Percentiles rank a stretch among this genome's conserved stretches.
Conservation (phyloP, 148 eudicot genomes). For the Bassia scoparia region DNA sequence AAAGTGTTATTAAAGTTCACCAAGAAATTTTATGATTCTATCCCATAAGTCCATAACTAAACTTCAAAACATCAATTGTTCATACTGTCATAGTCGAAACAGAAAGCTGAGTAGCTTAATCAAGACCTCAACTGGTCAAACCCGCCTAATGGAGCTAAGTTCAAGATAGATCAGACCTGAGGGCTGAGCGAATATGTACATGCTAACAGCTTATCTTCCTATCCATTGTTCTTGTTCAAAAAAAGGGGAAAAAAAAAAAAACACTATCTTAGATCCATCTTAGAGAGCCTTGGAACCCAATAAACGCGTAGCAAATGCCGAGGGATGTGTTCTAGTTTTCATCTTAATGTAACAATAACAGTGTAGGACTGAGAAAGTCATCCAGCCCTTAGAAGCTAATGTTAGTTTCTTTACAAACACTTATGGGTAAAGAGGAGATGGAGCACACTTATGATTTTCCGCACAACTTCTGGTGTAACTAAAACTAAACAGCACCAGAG, state of each 20-base stretch:
- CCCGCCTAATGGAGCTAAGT: background rate
- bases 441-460: background rate
- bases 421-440: background rate
- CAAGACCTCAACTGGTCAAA: background rate
- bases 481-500: background rate
- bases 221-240: background rate
- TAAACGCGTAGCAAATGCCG: background rate
- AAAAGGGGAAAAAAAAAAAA: too few species aligned
- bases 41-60: background rate
- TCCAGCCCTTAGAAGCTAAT: background rate
- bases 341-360: background rate
- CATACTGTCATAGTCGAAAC: background rate
- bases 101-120: background rate
- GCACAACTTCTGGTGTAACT: background rate
- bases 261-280: background rate
- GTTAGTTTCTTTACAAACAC: background rate
- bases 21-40: background rate
- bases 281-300: background rate
- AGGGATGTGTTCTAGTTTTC: background rate
- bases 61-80: background rate
- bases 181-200: too few species aligned
- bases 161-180: background rate
- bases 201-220: constrained; percentile 3
- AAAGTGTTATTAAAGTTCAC: background rate
- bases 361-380: background rate